These are phyloP conservation scores for Yamadazyma sp. DNA, from an alignment of 805 yeast species.

Conservation along the genomic window DNA sequence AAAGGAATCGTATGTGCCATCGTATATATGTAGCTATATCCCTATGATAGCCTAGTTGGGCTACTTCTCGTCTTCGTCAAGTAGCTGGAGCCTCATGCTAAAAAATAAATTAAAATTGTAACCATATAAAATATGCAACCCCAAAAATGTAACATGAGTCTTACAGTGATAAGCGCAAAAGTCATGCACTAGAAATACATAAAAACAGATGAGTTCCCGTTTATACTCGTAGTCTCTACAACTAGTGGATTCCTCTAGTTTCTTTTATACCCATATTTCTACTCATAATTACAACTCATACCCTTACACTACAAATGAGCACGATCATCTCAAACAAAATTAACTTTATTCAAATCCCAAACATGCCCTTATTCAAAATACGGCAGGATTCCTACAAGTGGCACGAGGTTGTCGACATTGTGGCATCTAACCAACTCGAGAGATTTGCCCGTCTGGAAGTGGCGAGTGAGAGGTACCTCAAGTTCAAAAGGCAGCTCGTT, in stretches of 20 bases:
- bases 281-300: no score
- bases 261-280: no score
- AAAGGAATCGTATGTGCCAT: no score
- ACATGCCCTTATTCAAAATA: slow-evolving; percentile 41
- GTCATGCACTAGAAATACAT: no score
- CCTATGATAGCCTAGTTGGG: no score
- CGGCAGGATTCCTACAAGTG: slow-evolving; percentile 45
- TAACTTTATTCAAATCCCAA: slow-evolving; percentile 27
- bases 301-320: slow-evolving; percentile 7
- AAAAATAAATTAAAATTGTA: neutral
- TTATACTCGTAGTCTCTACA: no score
- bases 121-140: neutral
- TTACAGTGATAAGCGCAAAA: no score
- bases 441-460: slow-evolving; percentile 48
- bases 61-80: no score
- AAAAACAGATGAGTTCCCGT: no score
- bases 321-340: slow-evolving; percentile 12
- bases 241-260: no score
- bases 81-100: no score
- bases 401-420: slow-evolving; percentile 39
- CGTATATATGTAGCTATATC: neutral
- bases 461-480: slow-evolving; percentile 44
- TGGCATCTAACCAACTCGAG: slow-evolving; percentile 44
- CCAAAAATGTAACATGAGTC: slow-evolving; percentile 5
- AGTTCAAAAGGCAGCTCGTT: slow-evolving; percentile 44